phyloP scores from a whole-genome alignment of 1,139 yeast species.

The Scheffersomyces insectosa region DNA sequence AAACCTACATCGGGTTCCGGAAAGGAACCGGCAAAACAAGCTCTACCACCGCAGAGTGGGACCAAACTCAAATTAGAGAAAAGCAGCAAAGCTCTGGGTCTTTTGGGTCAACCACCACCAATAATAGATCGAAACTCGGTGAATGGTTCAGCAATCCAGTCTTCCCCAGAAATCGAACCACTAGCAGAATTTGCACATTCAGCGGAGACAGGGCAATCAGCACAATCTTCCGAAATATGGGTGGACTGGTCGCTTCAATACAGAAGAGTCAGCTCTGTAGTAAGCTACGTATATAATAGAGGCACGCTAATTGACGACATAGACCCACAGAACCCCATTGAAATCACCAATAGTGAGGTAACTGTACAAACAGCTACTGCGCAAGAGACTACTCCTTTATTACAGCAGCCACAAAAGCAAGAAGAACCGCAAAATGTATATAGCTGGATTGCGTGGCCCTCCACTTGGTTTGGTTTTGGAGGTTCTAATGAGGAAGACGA shows the following conservation, averaged over 20 bases:
- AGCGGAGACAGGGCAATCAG: neutral
- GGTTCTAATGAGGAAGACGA: slow-evolving; percentile 14
- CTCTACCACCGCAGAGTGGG: too few species aligned
- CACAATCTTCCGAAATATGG: slow-evolving; percentile 8
- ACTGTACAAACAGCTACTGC: too few species aligned
- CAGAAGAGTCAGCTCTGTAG: slow-evolving; percentile 15
- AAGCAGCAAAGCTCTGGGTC: too few species aligned
- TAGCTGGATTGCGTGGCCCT: slow-evolving; percentile 1
- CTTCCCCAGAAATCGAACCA: neutral
- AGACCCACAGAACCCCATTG: neutral
- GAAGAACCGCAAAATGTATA: neutral
- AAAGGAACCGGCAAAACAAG: too few species aligned
- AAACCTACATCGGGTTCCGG: too few species aligned
- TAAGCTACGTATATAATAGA: slow-evolving; percentile 11
- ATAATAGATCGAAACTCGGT: too few species aligned
- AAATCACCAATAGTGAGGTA: too few species aligned
- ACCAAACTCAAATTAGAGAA: too few species aligned
- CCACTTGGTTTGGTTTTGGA: neutral
- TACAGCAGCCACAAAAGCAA: slow-evolving; percentile 1
- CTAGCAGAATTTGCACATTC: neutral
- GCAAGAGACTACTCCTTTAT: slow-evolving; percentile 12
- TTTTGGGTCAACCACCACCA: too few species aligned
- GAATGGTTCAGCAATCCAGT: neutral
- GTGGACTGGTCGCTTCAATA: slow-evolving; percentile 15
- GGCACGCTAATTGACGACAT: neutral